A percentile compares a stretch with the other conserved stretches of the same genome.
phyloP scores from a whole-genome alignment of 192 early-diverging fungal genomes.

The Backusella circina region DNA sequence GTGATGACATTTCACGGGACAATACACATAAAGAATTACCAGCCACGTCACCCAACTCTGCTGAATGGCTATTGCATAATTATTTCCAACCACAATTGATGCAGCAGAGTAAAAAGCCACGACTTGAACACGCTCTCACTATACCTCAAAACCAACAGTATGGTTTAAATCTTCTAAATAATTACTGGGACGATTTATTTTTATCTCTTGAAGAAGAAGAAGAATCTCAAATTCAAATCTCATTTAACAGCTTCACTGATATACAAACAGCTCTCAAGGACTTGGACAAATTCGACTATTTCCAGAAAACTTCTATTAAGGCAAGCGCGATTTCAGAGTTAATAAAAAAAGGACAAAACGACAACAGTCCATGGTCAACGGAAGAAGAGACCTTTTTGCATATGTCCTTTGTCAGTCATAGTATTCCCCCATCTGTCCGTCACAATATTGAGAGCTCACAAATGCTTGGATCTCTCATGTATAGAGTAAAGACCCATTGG shows the following conservation, averaged over 20 bases:
- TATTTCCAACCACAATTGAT: background rate
- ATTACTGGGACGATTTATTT: background rate
- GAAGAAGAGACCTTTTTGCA: background rate
- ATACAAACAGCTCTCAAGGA: constrained; percentile 6
- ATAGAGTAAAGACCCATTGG: constrained; percentile 14
- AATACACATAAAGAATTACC: background rate
- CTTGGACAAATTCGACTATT: background rate
- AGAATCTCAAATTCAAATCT: background rate
- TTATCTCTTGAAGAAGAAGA: constrained; percentile 9
- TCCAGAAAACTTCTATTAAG: background rate
- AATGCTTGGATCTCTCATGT: constrained; percentile 19
- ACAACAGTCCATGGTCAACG: background rate
- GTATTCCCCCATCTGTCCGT: constrained; percentile 8
- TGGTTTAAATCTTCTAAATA: background rate
- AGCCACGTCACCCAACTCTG: background rate
- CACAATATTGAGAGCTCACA: constrained; percentile 8
- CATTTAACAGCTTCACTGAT: constrained; percentile 5
- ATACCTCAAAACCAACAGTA: background rate
- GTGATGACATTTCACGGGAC: background rate
- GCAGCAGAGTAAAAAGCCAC: background rate
- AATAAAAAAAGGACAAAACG: background rate
- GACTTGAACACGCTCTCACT: background rate
- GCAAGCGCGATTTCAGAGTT: background rate
- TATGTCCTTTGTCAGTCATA: background rate
- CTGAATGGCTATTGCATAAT: background rate